A percentile compares a stretch with the other conserved stretches of the same genome.
These are phyloP conservation scores for Galerina marginata DNA, from an alignment of 768 basidiomycete genomes.

Conservation along the genomic window DNA sequence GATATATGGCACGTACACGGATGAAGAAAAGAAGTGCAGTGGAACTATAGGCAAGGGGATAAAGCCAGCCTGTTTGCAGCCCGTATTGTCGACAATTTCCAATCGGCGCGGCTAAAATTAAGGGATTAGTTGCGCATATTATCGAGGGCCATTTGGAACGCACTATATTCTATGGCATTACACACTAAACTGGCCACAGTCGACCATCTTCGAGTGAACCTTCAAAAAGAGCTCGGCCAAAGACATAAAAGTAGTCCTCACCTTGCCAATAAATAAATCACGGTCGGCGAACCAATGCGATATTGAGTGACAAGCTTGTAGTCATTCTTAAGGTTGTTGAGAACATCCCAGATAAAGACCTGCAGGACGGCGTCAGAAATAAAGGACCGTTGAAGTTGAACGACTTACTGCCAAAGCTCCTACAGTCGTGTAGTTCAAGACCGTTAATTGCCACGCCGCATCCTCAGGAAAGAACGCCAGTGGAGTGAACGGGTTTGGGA, in stretches of 20 bases:
- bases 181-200: constrained; percentile 10
- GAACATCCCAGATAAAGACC: neutral
- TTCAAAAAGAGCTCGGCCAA: neutral
- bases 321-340: neutral
- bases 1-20: constrained; percentile 14
- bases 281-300: constrained; percentile 2
- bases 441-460: neutral
- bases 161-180: constrained; percentile 15
- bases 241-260: neutral
- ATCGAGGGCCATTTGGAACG: neutral
- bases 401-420: neutral
- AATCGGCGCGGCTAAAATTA: constrained; percentile 17
- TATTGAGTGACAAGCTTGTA: constrained; percentile 8
- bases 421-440: neutral
- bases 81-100: constrained; percentile 13
- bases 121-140: neutral
- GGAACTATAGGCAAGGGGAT: constrained; percentile 4
- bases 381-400: neutral
- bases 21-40: constrained; percentile 15
- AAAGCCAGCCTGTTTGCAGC: constrained; percentile 1
- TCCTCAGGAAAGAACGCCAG: neutral
- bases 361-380: neutral
- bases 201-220: neutral
- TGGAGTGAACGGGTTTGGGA: neutral
- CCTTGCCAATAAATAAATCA: constrained; percentile 13